phyloP scores from a whole-genome alignment of 1,284 basidiomycete genomes.

The Apiotrichum akiyoshidainum region DNA sequence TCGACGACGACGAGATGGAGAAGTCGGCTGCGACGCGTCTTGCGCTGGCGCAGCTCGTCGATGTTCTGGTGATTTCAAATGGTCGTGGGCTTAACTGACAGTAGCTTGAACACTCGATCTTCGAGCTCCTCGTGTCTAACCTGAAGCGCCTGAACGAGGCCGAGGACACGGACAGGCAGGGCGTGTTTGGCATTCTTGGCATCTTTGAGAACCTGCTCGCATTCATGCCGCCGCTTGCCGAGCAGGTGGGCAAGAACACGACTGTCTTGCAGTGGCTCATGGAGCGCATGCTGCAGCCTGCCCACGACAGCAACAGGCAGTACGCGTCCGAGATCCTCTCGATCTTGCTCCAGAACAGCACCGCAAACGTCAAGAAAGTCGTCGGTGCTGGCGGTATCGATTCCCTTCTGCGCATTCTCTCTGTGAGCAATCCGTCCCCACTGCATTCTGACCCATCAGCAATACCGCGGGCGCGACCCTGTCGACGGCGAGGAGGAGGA shows the following conservation, averaged over 20 bases:
- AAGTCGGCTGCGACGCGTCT: slow-evolving; percentile 52
- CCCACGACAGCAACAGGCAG: slow-evolving; percentile 76
- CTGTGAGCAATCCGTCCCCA: slow-evolving; percentile 66
- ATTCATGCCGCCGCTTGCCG: slow-evolving; percentile 71
- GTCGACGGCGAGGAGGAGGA: slow-evolving; percentile 83
- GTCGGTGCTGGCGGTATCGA: slow-evolving; percentile 76
- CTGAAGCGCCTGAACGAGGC: slow-evolving; percentile 72
- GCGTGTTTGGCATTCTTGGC: slow-evolving; percentile 86
- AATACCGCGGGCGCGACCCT: slow-evolving; percentile 80
- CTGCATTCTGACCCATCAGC: slow-evolving; percentile 53
- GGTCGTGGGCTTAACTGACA: neutral
- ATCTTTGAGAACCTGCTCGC: slow-evolving; percentile 90
- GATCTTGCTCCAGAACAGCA: slow-evolving; percentile 75
- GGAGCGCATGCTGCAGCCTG: slow-evolving; percentile 66
- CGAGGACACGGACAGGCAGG: slow-evolving; percentile 77
- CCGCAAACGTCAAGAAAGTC: slow-evolving; percentile 62
- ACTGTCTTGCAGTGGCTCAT: slow-evolving; percentile 75
- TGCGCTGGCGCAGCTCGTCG: slow-evolving; percentile 67
- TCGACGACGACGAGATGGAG: slow-evolving; percentile 59
- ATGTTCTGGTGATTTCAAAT: slow-evolving; percentile 62
- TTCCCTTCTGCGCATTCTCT: slow-evolving; percentile 67
- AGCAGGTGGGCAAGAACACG: slow-evolving; percentile 68
- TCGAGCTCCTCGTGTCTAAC: slow-evolving; percentile 88
- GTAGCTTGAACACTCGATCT: slow-evolving; percentile 73
- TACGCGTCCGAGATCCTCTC: slow-evolving; percentile 85